These are phyloP conservation scores for Globisporangium middletonii DNA, from an alignment of 352 stramenopile species.

Conservation along the genomic window DNA sequence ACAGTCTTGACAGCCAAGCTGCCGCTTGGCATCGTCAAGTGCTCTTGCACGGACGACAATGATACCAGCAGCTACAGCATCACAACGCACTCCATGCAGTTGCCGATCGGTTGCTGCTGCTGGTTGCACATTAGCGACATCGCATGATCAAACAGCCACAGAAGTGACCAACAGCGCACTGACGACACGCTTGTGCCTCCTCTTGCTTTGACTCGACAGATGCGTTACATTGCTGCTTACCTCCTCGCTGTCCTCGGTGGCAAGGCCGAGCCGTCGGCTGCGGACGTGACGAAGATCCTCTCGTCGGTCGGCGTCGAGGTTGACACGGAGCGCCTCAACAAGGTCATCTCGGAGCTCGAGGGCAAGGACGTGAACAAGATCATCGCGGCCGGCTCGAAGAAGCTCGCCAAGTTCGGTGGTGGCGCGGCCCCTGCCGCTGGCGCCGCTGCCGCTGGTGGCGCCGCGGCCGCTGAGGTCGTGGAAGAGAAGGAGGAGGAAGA, in stretches of 20 bases:
- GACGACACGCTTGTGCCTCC: not conserved
- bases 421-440: conserved; percentile 42
- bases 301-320: conserved; percentile 86
- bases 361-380: conserved; percentile 82
- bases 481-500: conserved; percentile 79
- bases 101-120: not conserved
- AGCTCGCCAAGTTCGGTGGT: conserved; percentile 80
- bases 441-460: conserved; percentile 41
- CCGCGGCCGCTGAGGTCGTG: conserved; percentile 42
- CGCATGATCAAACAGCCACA: not conserved
- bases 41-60: not conserved
- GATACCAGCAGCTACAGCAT: not conserved
- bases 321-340: conserved; percentile 60
- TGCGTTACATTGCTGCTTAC: conserved; percentile 97
- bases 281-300: conserved; percentile 92
- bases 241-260: conserved; percentile 94
- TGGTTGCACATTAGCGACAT: not conserved
- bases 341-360: conserved; percentile 76
- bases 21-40: too few species aligned
- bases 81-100: not conserved
- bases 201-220: conserved; percentile 39
- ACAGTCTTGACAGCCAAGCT: not conserved
- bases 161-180: not conserved
- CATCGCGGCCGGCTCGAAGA: conserved; percentile 73
- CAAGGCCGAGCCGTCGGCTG: conserved; percentile 82